Base-by-base conservation (phyloP, 2,329 filamentous ascomycete species). In the Pseudogymnoascus sp. region DNA sequence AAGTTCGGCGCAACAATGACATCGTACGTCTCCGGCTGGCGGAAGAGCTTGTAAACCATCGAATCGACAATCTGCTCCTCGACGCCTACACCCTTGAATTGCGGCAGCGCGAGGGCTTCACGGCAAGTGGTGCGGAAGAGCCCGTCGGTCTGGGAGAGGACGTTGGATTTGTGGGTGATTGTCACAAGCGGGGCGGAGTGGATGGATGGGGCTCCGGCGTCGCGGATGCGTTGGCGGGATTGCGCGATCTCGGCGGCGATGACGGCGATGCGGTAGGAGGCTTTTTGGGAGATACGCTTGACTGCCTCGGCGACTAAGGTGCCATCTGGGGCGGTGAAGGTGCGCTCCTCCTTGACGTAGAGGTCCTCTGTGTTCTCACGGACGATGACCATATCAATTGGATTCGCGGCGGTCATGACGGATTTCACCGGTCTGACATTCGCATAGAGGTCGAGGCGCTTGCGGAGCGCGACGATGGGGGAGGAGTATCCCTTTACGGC, bases 41-140 rank as follows among this genome's bases (percentile, higher is more conserved):
- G 91, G 86, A 97, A 97, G 63, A 99, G 89, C 82, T 97, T 97
- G 85, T 97, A 97, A 64, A 97, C 92, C 94, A 99, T 99, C 66
- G 89, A 93, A 78, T 99, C 94, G 67, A 99, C 93, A 70, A 99
- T 99, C 80, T 99, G 94, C 82, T 97, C 94, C 77, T 97, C 94
- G 62, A 97, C 82, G 44, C 78, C 78, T 62, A 96, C 79, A 60
- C 76, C 77, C 65, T 77, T 76, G 79, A 90, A 97, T 68, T 79
- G 82, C 11, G 82, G 69, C 61, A 82, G 80, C 28, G 85, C 82
- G 7, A 97, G 86, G 3, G 90, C 91, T 31, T 82, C 81, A 69
- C 90, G 87, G 14, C 90, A 85, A 4, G 90, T 89, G 69, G 88
- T 81, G 69, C 94, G 88, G 86, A 99, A 99, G 59, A 99, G 84